Percentiles rank a stretch among this genome's conserved stretches.
Evolutionary conservation across 1,284 basidiomycete genomes (phyloP).

Genomic region (Rhodotorula glutinis): DNA sequence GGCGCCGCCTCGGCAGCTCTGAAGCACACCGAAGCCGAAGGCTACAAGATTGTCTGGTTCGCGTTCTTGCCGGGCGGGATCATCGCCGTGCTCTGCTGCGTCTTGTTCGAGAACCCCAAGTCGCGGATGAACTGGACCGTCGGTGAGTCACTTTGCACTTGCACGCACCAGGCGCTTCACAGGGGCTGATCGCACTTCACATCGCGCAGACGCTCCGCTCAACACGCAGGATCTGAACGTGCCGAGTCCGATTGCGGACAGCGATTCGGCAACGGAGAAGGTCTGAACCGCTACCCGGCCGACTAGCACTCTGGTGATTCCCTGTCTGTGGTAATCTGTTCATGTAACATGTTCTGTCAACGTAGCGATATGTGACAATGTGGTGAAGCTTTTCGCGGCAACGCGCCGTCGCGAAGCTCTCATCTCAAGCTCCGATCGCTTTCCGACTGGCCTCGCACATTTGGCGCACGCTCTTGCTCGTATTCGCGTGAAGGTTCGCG

Average conservation of each 20-base stretch:
- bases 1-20: slow-evolving; percentile 5
- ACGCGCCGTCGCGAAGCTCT: too few species aligned
- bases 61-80: slow-evolving; percentile 20
- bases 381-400: too few species aligned
- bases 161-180: too few species aligned
- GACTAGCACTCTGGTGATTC: too few species aligned
- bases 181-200: too few species aligned
- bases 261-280: background rate
- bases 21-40: slow-evolving; percentile 7
- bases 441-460: too few species aligned
- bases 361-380: too few species aligned
- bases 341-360: background rate
- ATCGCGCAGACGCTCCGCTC: background rate
- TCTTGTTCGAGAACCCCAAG: slow-evolving; percentile 14
- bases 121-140: slow-evolving; percentile 22
- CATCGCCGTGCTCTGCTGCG: slow-evolving; percentile 18
- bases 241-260: background rate
- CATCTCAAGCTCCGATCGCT: too few species aligned
- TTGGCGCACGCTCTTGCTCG: too few species aligned
- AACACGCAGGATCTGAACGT: background rate
- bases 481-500: too few species aligned
- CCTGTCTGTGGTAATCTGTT: too few species aligned
- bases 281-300: background rate
- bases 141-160: background rate
- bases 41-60: slow-evolving; percentile 23